These are phyloP conservation scores for Raffaelea deltoideospora DNA, from an alignment of 2,329 filamentous ascomycete genomes.

Conservation along the genomic window DNA sequence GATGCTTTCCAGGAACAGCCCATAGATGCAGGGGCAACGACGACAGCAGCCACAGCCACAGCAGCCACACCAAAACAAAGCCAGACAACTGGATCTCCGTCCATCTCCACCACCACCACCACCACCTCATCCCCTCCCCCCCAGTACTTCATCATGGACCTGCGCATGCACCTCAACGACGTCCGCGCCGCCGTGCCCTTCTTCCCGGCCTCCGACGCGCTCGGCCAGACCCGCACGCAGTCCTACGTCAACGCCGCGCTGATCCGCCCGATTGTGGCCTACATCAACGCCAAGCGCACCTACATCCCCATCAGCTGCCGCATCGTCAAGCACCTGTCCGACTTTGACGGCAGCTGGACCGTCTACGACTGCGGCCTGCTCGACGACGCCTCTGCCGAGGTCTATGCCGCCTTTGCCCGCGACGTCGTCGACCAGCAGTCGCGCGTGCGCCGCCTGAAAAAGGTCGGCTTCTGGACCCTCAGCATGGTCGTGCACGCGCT, in stretches of 20 bases:
- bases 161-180: slow-evolving; percentile 89
- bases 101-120: neutral
- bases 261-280: slow-evolving; percentile 89
- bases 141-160: slow-evolving; percentile 80
- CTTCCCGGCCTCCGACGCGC: slow-evolving; percentile 33
- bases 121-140: slow-evolving; percentile 38
- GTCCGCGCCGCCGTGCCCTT: slow-evolving; percentile 85
- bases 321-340: slow-evolving; percentile 73
- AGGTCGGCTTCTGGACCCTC: slow-evolving; percentile 87
- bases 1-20: neutral
- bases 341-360: slow-evolving; percentile 94
- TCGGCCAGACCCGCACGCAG: slow-evolving; percentile 52
- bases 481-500: slow-evolving; percentile 85
- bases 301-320: slow-evolving; percentile 94
- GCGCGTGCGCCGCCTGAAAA: slow-evolving; percentile 74
- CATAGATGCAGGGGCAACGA: too few species aligned
- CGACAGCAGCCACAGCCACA: too few species aligned
- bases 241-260: slow-evolving; percentile 95
- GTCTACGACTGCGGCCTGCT: slow-evolving; percentile 86
- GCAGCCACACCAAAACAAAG: too few species aligned
- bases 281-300: slow-evolving; percentile 88
- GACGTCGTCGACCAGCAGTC: slow-evolving; percentile 85
- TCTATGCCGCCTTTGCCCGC: slow-evolving; percentile 83
- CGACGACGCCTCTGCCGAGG: slow-evolving; percentile 85
- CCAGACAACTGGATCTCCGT: neutral